Percentiles rank a stretch among this genome's conserved stretches.
These are phyloP conservation scores for Suhomyces choctaworum DNA, from an alignment of 1,139 yeast species.

Conservation along the genomic window DNA sequence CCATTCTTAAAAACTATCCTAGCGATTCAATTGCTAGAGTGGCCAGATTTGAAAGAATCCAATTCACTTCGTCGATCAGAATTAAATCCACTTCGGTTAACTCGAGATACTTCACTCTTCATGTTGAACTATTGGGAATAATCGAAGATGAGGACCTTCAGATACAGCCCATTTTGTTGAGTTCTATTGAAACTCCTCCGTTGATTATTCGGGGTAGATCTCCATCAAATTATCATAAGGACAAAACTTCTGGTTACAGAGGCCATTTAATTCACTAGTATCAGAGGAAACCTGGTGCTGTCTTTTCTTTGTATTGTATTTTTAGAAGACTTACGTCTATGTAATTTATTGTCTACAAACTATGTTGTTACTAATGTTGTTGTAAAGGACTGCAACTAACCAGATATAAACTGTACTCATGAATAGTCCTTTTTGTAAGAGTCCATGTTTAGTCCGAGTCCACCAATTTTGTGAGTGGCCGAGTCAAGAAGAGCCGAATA, in stretches of 20 bases:
- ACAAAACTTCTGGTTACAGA: slow-evolving; percentile 42
- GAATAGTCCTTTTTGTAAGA: too few species aligned
- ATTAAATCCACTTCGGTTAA: slow-evolving; percentile 49
- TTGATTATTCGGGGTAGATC: slow-evolving; percentile 68
- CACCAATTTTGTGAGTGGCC: too few species aligned
- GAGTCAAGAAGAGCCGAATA: too few species aligned
- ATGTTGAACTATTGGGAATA: slow-evolving; percentile 56
- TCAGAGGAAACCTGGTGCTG: background rate
- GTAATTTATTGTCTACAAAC: slow-evolving; percentile 10
- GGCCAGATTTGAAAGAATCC: slow-evolving; percentile 68
- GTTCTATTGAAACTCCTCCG: slow-evolving; percentile 58
- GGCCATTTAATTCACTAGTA: slow-evolving; percentile 16
- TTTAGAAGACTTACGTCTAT: slow-evolving; percentile 10
- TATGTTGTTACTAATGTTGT: slow-evolving; percentile 9
- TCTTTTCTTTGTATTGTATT: slow-evolving; percentile 5
- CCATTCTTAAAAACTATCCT: slow-evolving; percentile 46
- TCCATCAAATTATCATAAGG: slow-evolving; percentile 59
- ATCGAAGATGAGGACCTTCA: slow-evolving; percentile 42
- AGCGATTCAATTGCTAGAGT: slow-evolving; percentile 55
- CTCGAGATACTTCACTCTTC: slow-evolving; percentile 51
- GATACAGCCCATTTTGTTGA: slow-evolving; percentile 41
- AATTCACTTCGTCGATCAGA: slow-evolving; percentile 62
- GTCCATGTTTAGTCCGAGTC: too few species aligned
- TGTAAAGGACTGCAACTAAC: too few species aligned
- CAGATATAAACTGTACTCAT: too few species aligned